phyloP scores from a whole-genome alignment of 306 rosid species.

The Alnus rubra region DNA sequence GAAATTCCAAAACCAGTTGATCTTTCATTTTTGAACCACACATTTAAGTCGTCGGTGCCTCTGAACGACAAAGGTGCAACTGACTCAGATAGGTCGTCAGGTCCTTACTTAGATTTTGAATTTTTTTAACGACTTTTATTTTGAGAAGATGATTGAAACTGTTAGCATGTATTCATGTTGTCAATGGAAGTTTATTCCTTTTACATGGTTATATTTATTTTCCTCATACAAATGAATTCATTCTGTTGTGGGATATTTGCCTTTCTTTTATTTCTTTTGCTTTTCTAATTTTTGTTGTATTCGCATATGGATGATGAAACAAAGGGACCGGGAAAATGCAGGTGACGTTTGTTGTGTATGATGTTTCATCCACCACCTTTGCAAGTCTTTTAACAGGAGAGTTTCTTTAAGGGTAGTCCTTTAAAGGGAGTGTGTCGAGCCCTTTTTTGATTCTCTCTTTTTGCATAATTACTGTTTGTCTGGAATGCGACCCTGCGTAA shows the following conservation, averaged over 20 bases:
- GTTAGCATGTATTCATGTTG: conserved; percentile 31
- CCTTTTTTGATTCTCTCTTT: conserved; percentile 34
- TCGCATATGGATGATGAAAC: neutral
- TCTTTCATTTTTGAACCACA: conserved; percentile 30
- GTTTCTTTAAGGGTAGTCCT: neutral
- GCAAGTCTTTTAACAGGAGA: conserved; percentile 8
- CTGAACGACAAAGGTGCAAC: conserved; percentile 35
- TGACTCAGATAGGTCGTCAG: conserved; percentile 45
- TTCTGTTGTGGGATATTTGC: neutral
- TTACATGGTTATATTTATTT: neutral
- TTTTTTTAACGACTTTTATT: conserved; percentile 40
- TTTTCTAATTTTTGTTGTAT: neutral
- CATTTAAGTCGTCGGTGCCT: conserved; percentile 33
- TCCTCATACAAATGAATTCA: neutral
- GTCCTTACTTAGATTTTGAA: conserved; percentile 63
- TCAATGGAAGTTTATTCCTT: conserved; percentile 28
- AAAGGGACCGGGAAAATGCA: neutral
- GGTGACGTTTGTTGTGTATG: neutral
- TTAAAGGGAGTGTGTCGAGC: conserved; percentile 7
- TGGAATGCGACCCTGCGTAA: conserved; percentile 24
- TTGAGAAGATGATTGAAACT: conserved; percentile 9
- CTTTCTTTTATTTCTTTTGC: neutral
- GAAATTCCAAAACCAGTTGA: conserved; percentile 59
- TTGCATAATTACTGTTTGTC: conserved; percentile 22
- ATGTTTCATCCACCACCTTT: neutral